Base-by-base conservation (phyloP, 2,329 filamentous ascomycete species). In the Microcera coccophila region DNA sequence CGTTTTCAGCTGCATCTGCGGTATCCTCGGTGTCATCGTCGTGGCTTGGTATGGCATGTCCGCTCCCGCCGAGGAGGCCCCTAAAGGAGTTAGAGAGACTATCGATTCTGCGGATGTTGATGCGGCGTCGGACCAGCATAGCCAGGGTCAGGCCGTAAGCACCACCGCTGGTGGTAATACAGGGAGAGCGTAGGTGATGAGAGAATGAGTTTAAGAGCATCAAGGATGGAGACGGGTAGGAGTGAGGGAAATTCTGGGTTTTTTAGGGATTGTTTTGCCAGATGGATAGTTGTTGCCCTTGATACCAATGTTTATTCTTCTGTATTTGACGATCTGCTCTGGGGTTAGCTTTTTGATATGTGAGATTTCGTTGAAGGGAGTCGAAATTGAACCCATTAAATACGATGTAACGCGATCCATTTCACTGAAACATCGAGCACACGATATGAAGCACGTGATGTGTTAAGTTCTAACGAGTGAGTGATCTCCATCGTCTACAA, bases 1-100 rank as follows among this genome's bases (percentile, higher is more conserved):
- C 52, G 83, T 84, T 5, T 90, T 91, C 61, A 87, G 82, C 58
- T 78, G 77, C 50, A 52, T 90, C 4, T 75, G 75, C 4, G 88
- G 85, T 4, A 71, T 90, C 36, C 55, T 87, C 7, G 87, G 87
- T 11, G 72, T 89, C 52, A 71, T 65, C 0, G 78, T 81, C 18
- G 81, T 93, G 43, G 75, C 73, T 2, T 83, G 84, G 65, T 90
- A 86, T 64, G 84, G 81, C 11, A 48, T 59, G 26, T 42, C 50
- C 17, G 33, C 42, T 2, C 42, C 48, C 7, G 38, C 38, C 16
- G 52, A 57, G 16, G 36, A 38, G 22, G 36, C 28, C 7, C 36
- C 36, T 4, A 5, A 15, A 10, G 22, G 22, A 11, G 21, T 38
- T 8, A 20, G 33, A 10, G 14, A 35, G 11, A 42, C 24, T 7